These are phyloP conservation scores for Neofusicoccum sp. DNA, from an alignment of 2,329 filamentous ascomycete species.

Conservation along the genomic window DNA sequence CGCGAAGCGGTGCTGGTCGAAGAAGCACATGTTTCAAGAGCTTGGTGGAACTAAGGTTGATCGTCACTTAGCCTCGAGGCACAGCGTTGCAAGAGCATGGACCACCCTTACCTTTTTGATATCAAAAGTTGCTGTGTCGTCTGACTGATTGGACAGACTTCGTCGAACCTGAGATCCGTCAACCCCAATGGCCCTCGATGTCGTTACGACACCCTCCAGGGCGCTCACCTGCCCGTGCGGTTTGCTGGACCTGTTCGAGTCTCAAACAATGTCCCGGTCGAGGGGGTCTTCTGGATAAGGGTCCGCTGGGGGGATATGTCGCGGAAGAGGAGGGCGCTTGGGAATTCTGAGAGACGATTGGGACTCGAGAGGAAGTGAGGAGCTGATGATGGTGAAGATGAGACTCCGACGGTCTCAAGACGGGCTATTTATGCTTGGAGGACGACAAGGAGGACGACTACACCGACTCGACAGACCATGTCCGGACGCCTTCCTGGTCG, in stretches of 20 bases:
- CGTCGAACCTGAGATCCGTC: slow-evolving; percentile 5
- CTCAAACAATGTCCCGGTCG: slow-evolving; percentile 5
- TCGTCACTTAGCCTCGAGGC: slow-evolving; percentile 5
- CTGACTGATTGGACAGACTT: slow-evolving; percentile 18
- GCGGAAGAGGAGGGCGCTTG: slow-evolving; percentile 13
- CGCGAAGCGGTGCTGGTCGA: slow-evolving; percentile 79
- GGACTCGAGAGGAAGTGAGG: slow-evolving; percentile 6
- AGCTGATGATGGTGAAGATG: slow-evolving; percentile 16
- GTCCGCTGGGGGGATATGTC: background rate
- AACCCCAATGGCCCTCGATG: slow-evolving; percentile 5
- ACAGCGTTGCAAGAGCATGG: slow-evolving; percentile 16
- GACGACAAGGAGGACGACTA: slow-evolving; percentile 25
- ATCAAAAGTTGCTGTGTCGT: slow-evolving; percentile 14
- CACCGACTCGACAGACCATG: slow-evolving; percentile 29
- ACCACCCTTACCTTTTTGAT: slow-evolving; percentile 18
- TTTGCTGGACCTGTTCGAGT: slow-evolving; percentile 4
- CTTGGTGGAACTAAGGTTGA: slow-evolving; percentile 15
- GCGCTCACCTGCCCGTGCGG: slow-evolving; percentile 7
- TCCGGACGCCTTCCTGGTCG: slow-evolving; percentile 30
- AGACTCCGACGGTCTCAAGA: slow-evolving; percentile 18
- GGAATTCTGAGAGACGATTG: slow-evolving; percentile 11
- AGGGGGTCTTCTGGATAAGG: background rate
- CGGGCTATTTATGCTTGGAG: slow-evolving; percentile 42
- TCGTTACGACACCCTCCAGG: background rate
- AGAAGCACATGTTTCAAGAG: slow-evolving; percentile 77